Base-by-base conservation (phyloP, 1,284 basidiomycete genomes). In the Mycena citricolor region DNA sequence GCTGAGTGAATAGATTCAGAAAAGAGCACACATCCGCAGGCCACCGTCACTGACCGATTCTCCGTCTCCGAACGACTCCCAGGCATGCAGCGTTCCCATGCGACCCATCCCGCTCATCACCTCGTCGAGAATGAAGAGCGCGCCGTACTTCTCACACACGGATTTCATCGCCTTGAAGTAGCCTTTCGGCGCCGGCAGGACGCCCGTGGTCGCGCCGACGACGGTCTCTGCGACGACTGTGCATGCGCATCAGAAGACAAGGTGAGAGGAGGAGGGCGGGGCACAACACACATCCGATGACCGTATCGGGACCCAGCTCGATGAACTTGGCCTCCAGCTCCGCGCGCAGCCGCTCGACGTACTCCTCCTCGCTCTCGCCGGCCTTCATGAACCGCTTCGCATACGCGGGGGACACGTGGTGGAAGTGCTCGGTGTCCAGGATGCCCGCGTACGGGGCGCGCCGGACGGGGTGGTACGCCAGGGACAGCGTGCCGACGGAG, bases 401-500 rank as follows among this genome's bases (percentile, higher is more conserved):
- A 60, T 90, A 92, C n/a, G 89, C 90, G 0, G 90, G 88, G 16
- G 86, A 87, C 44, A 91, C 88, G 52, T 89, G 85, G 60, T 89
- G 81, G 61, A 86, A 90, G 55, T 79, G 74, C 1, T 76, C 62
- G 12, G 70, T 61, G 57, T 87, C 76, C 17, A 91, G 65, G 38
- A 89, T 74, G 20, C 67, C 73, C 30, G 71, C 75, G 57, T 87
- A 90, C 1, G 85, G 83, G 8, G 70, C 74, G 24, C 84, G 77
- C 22, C 89, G 79, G 24, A 66, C 58, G 5, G 82, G 81, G 54
- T 90, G 81, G 54, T 79, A 69, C 1, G 79, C 77, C 11, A 90
- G 69, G 11, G 82, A 75, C 13, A 91, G 66, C 0, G 86, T 85
- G 25, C 74, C 74, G 21, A 92, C 57, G 2, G 87, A 89, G 61